A percentile compares a stretch with the other conserved stretches of the same genome.
Conservation (phyloP, 495 filamentous ascomycete genomes). For the Tuber umbilicatum region DNA sequence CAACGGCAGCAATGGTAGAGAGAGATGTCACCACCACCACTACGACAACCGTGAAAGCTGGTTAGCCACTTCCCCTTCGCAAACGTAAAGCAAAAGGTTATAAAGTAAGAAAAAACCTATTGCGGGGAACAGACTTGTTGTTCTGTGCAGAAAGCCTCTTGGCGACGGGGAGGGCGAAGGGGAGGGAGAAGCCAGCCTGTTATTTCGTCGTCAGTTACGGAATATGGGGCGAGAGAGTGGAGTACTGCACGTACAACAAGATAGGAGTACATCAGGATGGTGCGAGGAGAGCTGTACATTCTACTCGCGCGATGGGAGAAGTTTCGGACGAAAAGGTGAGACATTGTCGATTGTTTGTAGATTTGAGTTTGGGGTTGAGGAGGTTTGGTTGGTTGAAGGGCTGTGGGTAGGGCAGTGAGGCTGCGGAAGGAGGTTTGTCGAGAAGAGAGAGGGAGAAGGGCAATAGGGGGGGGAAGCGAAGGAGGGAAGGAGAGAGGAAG, state of each 20-base stretch:
- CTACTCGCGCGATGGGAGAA: slow-evolving; percentile 27
- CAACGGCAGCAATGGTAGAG: background rate
- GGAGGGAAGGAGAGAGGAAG: background rate
- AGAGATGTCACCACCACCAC: background rate
- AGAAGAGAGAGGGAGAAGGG: background rate
- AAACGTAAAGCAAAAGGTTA: background rate
- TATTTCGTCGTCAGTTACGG: background rate
- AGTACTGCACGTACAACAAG: slow-evolving; percentile 20
- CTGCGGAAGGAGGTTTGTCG: background rate
- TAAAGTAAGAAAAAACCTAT: background rate
- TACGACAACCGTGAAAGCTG: background rate
- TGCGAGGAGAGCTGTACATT: slow-evolving; percentile 26
- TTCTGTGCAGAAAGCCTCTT: background rate
- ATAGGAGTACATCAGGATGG: slow-evolving; percentile 32
- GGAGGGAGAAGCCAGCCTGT: slow-evolving; percentile 32
- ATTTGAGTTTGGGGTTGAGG: background rate
- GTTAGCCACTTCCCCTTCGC: background rate
- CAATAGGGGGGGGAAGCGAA: background rate
- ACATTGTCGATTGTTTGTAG: slow-evolving; percentile 12
- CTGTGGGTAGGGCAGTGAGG: background rate
- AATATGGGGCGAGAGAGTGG: background rate
- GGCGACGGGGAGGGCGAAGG: slow-evolving; percentile 30
- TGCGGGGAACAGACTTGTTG: background rate
- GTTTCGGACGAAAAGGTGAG: slow-evolving; percentile 20
- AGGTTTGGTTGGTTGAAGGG: background rate